phyloP scores from a whole-genome alignment of 75 land plant species.

The Adiantum capillusveneris region DNA sequence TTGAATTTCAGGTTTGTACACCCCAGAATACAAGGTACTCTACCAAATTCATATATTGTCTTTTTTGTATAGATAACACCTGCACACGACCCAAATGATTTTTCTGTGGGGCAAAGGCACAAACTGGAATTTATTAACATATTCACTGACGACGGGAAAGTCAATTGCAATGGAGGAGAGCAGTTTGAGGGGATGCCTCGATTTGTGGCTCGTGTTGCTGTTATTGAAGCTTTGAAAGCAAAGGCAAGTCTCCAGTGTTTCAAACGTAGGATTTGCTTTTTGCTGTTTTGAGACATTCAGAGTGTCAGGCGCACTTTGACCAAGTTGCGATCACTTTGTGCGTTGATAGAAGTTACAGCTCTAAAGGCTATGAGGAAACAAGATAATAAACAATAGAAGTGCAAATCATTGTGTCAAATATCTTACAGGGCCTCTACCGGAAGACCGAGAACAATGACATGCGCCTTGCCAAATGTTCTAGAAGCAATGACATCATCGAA shows the following conservation, averaged over 20 bases:
- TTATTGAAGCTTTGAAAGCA: constrained; percentile 53
- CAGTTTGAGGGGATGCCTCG: constrained; percentile 81
- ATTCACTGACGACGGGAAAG: constrained; percentile 89
- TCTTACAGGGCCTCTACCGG: constrained; percentile 71
- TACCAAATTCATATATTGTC: background rate
- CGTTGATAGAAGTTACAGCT: too few species aligned
- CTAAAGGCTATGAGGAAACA: too few species aligned
- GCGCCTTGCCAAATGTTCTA: constrained; percentile 86
- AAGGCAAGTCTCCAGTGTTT: constrained; percentile 53
- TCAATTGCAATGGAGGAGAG: constrained; percentile 73
- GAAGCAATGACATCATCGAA: constrained; percentile 84
- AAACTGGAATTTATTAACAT: constrained; percentile 80
- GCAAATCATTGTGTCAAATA: background rate
- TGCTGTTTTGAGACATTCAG: background rate
- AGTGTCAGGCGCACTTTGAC: background rate
- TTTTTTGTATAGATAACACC: constrained; percentile 74
- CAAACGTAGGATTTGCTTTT: too few species aligned
- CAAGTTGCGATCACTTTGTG: too few species aligned
- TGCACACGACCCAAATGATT: constrained; percentile 98
- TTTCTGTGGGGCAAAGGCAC: constrained; percentile 88
- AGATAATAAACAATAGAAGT: too few species aligned
- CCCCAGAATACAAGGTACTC: background rate
- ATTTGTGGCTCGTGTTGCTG: constrained; percentile 75
- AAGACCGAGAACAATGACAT: constrained; percentile 79
- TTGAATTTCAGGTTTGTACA: background rate